Percentiles rank a stretch among this genome's conserved stretches.
Conservation (phyloP, 257 asterid species). For the Ligustrum vulgare region DNA sequence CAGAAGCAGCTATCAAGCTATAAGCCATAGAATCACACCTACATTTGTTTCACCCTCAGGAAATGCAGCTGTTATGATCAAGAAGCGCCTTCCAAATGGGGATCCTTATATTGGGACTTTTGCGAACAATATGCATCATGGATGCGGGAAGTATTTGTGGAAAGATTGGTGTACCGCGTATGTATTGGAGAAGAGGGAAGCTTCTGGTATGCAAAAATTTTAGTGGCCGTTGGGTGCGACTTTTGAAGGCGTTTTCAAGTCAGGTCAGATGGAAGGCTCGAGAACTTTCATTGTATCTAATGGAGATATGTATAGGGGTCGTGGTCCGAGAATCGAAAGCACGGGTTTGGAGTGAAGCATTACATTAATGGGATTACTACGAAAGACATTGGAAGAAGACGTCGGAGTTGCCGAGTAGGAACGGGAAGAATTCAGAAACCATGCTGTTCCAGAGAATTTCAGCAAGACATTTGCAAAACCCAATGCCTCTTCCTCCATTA, state of each 20-base stretch:
- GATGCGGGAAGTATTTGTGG: conserved; percentile 69
- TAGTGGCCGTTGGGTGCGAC: conserved; percentile 73
- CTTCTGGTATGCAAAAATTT: conserved; percentile 55
- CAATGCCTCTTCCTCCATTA: no score
- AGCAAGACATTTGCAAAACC: no score
- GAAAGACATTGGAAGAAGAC: conserved; percentile 59
- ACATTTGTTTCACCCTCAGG: conserved; percentile 23
- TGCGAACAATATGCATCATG: conserved; percentile 52
- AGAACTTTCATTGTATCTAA: conserved; percentile 62
- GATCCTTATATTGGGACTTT: conserved; percentile 65
- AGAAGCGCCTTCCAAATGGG: conserved; percentile 54
- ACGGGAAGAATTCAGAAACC: no score
- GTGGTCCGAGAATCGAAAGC: conserved; percentile 57
- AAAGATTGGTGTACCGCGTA: conserved; percentile 62
- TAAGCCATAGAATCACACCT: conserved; percentile 51
- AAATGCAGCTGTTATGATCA: conserved; percentile 13
- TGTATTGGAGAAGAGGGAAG: conserved; percentile 68
- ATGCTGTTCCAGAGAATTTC: no score
- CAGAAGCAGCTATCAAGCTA: no score
- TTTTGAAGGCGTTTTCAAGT: conserved; percentile 59
- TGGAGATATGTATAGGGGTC: conserved; percentile 56
- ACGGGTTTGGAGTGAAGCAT: conserved; percentile 51
- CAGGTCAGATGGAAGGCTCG: conserved; percentile 67
- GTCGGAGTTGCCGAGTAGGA: no score
- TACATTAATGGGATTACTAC: conserved; percentile 63